These are phyloP conservation scores for Aspergillus fischeri DNA, from an alignment of 2,329 filamentous ascomycete genomes.

Conservation along the genomic window DNA sequence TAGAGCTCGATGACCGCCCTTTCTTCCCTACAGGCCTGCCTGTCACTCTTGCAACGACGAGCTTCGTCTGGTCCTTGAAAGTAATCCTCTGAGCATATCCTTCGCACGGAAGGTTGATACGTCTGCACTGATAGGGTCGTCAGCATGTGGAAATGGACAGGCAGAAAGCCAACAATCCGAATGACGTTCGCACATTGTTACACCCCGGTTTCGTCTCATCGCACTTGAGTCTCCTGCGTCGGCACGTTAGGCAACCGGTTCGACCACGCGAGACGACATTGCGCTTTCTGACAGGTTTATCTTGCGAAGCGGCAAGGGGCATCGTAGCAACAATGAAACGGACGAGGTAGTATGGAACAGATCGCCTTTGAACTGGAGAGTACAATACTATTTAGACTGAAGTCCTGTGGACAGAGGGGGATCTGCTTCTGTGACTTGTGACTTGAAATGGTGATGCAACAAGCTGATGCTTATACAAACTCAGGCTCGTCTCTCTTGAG, in stretches of 20 bases:
- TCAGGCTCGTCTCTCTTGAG: neutral
- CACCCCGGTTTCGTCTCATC: conserved; percentile 15
- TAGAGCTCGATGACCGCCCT: neutral
- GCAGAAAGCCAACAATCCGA: neutral
- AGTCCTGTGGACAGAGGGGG: neutral
- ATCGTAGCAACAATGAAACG: neutral
- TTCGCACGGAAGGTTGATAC: conserved; percentile 9
- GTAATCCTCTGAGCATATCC: conserved; percentile 14
- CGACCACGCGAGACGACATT: conserved; percentile 16
- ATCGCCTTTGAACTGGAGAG: neutral
- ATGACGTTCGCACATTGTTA: conserved; percentile 7
- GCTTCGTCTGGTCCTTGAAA: conserved; percentile 15
- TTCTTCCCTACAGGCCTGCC: conserved; percentile 2
- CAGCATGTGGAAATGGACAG: neutral
- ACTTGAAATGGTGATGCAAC: neutral
- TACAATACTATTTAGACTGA: neutral
- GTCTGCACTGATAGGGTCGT: conserved; percentile 8
- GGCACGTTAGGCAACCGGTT: conserved; percentile 15
- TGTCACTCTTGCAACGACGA: conserved; percentile 7
- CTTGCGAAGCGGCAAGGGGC: neutral
- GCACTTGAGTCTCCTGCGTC: conserved; percentile 10
- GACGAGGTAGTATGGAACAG: neutral
- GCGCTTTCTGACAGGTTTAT: conserved; percentile 8
- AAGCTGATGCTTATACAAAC: neutral
- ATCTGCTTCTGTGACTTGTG: neutral